Evolutionary conservation across 164 flowering plant genomes (phyloP).

Genomic region (Cinnamomum micranthum): DNA sequence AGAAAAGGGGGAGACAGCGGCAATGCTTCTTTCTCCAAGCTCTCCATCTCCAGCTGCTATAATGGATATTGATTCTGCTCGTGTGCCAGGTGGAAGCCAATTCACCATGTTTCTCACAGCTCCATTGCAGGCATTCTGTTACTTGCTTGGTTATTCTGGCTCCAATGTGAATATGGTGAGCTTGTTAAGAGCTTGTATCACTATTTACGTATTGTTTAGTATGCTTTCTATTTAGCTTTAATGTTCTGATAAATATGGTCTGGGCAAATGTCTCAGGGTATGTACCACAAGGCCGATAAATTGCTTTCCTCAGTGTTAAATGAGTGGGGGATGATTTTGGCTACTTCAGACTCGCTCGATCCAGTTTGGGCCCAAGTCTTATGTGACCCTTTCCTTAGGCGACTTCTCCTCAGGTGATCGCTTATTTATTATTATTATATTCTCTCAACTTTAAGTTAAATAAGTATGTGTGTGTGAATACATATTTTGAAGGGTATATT

Average conservation of each 20-base stretch:
- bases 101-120: slow-evolving; percentile 85
- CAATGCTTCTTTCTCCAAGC: slow-evolving; percentile 77
- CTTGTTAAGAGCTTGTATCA: neutral
- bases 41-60: slow-evolving; percentile 35
- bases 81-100: slow-evolving; percentile 58
- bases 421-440: no score
- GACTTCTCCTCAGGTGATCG: slow-evolving; percentile 72
- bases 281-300: slow-evolving; percentile 51
- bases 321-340: slow-evolving; percentile 67
- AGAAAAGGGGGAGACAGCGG: slow-evolving; percentile 82
- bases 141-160: slow-evolving; percentile 63
- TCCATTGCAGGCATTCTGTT: slow-evolving; percentile 87
- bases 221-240: neutral
- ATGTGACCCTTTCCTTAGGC: slow-evolving; percentile 78
- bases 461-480: no score
- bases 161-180: slow-evolving; percentile 65
- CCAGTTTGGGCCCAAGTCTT: slow-evolving; percentile 83
- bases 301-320: slow-evolving; percentile 58
- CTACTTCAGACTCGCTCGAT: slow-evolving; percentile 56
- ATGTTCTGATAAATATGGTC: neutral
- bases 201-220: neutral
- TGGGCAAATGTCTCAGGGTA: slow-evolving; percentile 44
- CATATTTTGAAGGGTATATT: no score
- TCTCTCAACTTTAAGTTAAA: no score
- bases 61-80: slow-evolving; percentile 39